Evolutionary conservation across 805 yeast genomes (phyloP).

Genomic region (Sugiyamaella valdiviana): DNA sequence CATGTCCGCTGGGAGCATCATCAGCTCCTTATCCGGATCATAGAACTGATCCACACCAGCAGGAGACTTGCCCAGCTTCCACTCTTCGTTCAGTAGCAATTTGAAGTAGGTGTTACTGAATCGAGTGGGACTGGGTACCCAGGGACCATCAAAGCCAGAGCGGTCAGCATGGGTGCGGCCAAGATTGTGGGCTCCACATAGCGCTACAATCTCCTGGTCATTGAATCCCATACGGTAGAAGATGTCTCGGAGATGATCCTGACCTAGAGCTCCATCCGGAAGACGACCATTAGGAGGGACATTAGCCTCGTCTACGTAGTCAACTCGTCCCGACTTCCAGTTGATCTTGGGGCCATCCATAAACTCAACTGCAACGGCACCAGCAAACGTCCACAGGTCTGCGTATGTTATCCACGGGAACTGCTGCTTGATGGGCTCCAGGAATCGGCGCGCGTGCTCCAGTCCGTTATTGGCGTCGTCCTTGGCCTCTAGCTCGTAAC

Average conservation of each 20-base stretch:
- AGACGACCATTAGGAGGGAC: slow-evolving; percentile 59
- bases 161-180: slow-evolving; percentile 59
- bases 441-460: slow-evolving; percentile 49
- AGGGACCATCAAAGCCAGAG: slow-evolving; percentile 82
- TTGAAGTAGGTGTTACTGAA: slow-evolving; percentile 71
- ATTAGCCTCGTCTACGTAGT: slow-evolving; percentile 45
- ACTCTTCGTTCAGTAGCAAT: slow-evolving; percentile 48
- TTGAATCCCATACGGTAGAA: slow-evolving; percentile 56
- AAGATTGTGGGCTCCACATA: slow-evolving; percentile 56
- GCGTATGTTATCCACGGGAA: slow-evolving; percentile 60
- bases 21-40: slow-evolving; percentile 54
- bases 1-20: slow-evolving; percentile 86
- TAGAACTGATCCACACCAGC: slow-evolving; percentile 36
- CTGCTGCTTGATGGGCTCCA: slow-evolving; percentile 48
- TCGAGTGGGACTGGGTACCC: slow-evolving; percentile 76
- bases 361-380: slow-evolving; percentile 56
- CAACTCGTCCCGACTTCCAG: slow-evolving; percentile 75
- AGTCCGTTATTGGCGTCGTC: slow-evolving; percentile 44
- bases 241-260: slow-evolving; percentile 47
- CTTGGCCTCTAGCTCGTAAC: slow-evolving; percentile 40
- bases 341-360: slow-evolving; percentile 61
- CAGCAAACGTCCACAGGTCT: slow-evolving; percentile 69
- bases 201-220: slow-evolving; percentile 56
- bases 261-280: slow-evolving; percentile 53
- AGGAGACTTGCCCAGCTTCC: slow-evolving; percentile 40